phyloP scores from a whole-genome alignment of 2,329 filamentous ascomycete species.

The Clarireedia monteithiana region DNA sequence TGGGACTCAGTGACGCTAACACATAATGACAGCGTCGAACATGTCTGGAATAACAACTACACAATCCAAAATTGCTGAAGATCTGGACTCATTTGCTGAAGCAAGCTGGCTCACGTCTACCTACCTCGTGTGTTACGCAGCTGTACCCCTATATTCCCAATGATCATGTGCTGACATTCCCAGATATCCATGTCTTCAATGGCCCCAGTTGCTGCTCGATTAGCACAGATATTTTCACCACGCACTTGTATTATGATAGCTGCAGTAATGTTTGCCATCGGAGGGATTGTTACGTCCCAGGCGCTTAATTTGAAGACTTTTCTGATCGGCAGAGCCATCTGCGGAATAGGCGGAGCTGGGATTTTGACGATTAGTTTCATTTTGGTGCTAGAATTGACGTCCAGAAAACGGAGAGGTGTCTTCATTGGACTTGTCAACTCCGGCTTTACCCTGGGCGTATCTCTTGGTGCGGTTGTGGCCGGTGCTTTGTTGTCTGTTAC shows the following conservation, averaged over 20 bases:
- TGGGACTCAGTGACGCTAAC: neutral
- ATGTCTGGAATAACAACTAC: constrained; percentile 77
- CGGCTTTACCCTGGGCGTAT: constrained; percentile 63
- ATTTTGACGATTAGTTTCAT: constrained; percentile 69
- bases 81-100: constrained; percentile 64
- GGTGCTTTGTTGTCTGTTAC: constrained; percentile 54
- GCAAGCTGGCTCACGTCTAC: constrained; percentile 76
- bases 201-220: constrained; percentile 61
- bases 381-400: constrained; percentile 66
- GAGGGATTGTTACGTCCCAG: constrained; percentile 55
- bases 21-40: constrained; percentile 40
- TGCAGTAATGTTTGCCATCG: constrained; percentile 49
- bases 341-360: constrained; percentile 63
- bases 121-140: constrained; percentile 46
- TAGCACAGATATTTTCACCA: constrained; percentile 68
- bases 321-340: constrained; percentile 58
- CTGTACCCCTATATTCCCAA: neutral
- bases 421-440: constrained; percentile 69
- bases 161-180: constrained; percentile 12
- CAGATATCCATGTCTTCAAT: constrained; percentile 49
- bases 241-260: constrained; percentile 56
- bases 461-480: constrained; percentile 62
- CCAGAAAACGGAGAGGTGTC: constrained; percentile 58
- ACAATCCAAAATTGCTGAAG: constrained; percentile 67
- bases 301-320: constrained; percentile 55